These are phyloP conservation scores for Corylus avellana DNA, from an alignment of 306 rosid species.

Conservation along the genomic window DNA sequence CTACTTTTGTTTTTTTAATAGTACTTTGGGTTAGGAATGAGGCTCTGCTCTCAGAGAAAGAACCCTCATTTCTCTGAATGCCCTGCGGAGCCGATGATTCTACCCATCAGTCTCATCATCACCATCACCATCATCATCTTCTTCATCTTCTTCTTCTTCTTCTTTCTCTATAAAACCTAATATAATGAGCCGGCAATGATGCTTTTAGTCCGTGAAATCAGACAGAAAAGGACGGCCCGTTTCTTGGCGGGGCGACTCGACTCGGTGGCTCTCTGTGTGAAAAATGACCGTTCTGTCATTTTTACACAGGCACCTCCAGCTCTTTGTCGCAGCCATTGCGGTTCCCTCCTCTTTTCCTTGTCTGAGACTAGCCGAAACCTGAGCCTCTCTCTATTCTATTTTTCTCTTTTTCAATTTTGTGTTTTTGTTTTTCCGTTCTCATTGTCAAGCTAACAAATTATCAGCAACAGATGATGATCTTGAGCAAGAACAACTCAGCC, in stretches of 20 bases:
- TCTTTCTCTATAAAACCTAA: not conserved
- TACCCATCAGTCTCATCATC: too few relatives aligned
- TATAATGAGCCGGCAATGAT: not conserved
- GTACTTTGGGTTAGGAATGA: not conserved
- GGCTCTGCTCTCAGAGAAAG: not conserved
- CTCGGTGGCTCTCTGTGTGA: not conserved
- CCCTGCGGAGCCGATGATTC: not conserved
- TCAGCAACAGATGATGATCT: too few relatives aligned
- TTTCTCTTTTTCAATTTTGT: not conserved
- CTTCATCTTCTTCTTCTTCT: not conserved
- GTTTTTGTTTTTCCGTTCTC: not conserved
- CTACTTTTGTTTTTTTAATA: not conserved
- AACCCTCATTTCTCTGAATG: not conserved
- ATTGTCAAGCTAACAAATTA: too few relatives aligned
- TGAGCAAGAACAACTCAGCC: too few relatives aligned
- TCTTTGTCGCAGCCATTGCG: slow-evolving; percentile 3
- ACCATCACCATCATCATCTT: not conserved
- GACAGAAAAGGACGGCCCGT: not conserved
- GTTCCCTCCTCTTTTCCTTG: not conserved
- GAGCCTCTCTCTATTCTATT: not conserved
- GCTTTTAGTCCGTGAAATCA: not conserved
- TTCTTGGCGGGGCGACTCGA: slow-evolving; percentile 1
- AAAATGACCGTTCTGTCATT: not conserved
- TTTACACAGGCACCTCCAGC: not conserved
- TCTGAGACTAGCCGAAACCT: not conserved